Base-by-base conservation (phyloP, 2,329 filamentous ascomycete genomes). In the Esteya vermicola region DNA sequence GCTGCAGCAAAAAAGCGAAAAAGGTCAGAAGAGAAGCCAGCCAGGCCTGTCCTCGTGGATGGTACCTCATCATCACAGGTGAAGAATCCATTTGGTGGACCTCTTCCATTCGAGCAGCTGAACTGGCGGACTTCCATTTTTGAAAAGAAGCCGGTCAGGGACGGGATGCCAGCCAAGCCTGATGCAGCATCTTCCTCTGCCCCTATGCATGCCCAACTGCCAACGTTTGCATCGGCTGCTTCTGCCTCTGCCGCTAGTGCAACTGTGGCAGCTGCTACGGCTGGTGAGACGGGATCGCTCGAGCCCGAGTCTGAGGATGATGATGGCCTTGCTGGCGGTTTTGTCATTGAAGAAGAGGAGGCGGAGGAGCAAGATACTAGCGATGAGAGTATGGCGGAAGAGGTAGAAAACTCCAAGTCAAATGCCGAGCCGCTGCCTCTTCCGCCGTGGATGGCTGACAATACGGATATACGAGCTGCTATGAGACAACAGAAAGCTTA, bases 71-170 rank as follows among this genome's bases (percentile, higher is more conserved):
- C 38, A 45, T 10, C 68, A 9, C 76, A 73, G 37, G 64, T 70
- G 27, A 74, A 72, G 47, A 75, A 76, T 49, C 67, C 74, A 0
- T 75, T 93, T 52, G 74, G 75, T 47, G 89, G 89, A 0, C 85
- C 88, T 0, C 59, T 98, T 6, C 91, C 91, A 0, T 98, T 98
- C 52, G 86, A 94, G 50, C 89, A 85, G 52, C 67, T 94, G 2
- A 76, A 81, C 33, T 77, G 72, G 67, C 78, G 73, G 38, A 78
- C 73, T 3, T 70, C 67, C 2, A 63, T 77, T 2, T 77, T 48
- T 44, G 59, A 58, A 6, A 67, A 64, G 46, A 65, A 63, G 41
- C 48, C 51, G 9, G 14, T 32, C 2, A 44, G 48, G 7, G 40
- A 43, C 1, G 47, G 54, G 9, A 51, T 51, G 33, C 44, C 25